Evolutionary conservation across 768 basidiomycete genomes (phyloP).

Genomic region (Termitomyces sp.): DNA sequence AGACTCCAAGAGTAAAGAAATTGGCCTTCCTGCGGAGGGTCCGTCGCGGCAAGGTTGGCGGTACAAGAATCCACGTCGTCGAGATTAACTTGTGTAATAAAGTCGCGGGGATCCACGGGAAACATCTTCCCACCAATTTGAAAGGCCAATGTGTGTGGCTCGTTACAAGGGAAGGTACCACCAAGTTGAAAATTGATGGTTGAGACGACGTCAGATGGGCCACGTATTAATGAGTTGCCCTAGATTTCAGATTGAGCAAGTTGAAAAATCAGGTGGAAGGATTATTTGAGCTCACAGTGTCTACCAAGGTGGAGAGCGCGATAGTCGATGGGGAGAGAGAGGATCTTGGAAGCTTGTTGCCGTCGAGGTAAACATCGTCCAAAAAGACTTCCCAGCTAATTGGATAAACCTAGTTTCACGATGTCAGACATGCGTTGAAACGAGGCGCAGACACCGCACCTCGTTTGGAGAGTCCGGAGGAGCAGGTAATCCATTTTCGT

Average conservation of each 20-base stretch:
- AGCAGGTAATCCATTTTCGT: conserved; percentile 50
- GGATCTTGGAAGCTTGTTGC: conserved; percentile 54
- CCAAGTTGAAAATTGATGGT: conserved; percentile 42
- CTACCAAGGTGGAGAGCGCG: conserved; percentile 60
- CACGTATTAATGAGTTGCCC: conserved; percentile 78
- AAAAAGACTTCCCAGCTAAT: conserved; percentile 70
- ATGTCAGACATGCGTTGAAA: conserved; percentile 5
- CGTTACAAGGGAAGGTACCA: conserved; percentile 47
- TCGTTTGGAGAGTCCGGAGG: conserved; percentile 58
- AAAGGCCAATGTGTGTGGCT: conserved; percentile 63
- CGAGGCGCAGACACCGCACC: conserved; percentile 27
- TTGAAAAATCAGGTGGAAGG: neutral
- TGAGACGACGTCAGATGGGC: conserved; percentile 60
- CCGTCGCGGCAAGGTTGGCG: conserved; percentile 57
- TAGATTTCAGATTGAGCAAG: conserved; percentile 19
- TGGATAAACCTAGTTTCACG: conserved; percentile 46
- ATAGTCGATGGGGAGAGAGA: conserved; percentile 43
- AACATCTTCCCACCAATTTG: conserved; percentile 66
- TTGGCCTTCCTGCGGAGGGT: conserved; percentile 52
- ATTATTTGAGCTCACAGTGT: conserved; percentile 52
- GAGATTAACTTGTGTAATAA: conserved; percentile 39
- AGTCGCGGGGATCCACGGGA: conserved; percentile 75
- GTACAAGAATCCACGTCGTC: conserved; percentile 40
- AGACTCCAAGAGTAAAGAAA: conserved; percentile 77
- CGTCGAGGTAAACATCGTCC: conserved; percentile 72